A percentile compares a stretch with the other conserved stretches of the same genome.
phyloP scores from a whole-genome alignment of 345 rosid species.

The Reutealis trisperma region DNA sequence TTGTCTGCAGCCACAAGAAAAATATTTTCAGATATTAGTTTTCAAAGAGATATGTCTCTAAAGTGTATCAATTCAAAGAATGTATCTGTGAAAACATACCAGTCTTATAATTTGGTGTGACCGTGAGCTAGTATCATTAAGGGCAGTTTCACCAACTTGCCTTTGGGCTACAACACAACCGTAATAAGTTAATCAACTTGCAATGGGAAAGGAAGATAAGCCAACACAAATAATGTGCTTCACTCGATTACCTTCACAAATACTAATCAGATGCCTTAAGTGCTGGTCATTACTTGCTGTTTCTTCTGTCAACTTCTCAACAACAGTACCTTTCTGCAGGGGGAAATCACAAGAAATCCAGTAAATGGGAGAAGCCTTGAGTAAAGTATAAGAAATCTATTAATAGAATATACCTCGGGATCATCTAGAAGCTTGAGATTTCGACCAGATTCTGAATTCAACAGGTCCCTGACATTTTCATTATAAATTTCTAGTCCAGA shows the following conservation, averaged over 20 bases:
- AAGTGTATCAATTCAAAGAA: conserved; percentile 2
- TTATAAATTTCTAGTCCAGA: conserved; percentile 97
- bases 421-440: conserved; percentile 97
- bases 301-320: conserved; percentile 93
- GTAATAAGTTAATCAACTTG: conserved; percentile 23
- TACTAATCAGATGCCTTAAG: conserved; percentile 73
- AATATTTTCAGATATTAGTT: conserved; percentile 26
- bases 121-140: conserved; percentile 94
- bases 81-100: conserved; percentile 46
- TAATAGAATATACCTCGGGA: conserved; percentile 72
- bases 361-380: background rate
- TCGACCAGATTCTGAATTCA: conserved; percentile 90
- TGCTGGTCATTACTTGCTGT: conserved; percentile 80
- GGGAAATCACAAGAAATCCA: conserved; percentile 16
- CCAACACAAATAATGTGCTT: conserved; percentile 10
- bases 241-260: conserved; percentile 78
- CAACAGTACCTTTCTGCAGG: conserved; percentile 94
- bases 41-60: background rate
- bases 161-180: conserved; percentile 73
- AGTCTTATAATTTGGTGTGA: conserved; percentile 98
- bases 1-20: conserved; percentile 55
- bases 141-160: conserved; percentile 99
- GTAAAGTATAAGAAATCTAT: conserved; percentile 2
- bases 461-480: conserved; percentile 88
- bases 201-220: background rate